Evolutionary conservation across 2,329 filamentous ascomycete species (phyloP).

Genomic region (Zymoseptoria pseudotritici): DNA sequence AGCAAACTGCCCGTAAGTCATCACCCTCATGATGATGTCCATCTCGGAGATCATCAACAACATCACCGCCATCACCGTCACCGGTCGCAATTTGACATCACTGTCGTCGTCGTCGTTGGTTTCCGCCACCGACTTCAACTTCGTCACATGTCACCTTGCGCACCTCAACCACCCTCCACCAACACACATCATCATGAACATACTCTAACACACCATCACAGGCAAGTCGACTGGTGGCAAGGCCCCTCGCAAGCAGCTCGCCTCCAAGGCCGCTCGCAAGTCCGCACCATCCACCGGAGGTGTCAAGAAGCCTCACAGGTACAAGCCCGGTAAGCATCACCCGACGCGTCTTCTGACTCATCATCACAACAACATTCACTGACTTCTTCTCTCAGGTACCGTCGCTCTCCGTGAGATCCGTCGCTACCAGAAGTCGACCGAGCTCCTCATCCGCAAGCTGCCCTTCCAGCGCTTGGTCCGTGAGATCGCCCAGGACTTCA

Average conservation of each 20-base stretch:
- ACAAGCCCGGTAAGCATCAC: conserved; percentile 41
- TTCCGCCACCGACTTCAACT: conserved; percentile 15
- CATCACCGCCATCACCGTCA: conserved; percentile 19
- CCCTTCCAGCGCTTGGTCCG: conserved; percentile 74
- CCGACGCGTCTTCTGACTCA: conserved; percentile 3
- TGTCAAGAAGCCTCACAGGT: conserved; percentile 51
- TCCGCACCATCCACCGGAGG: conserved; percentile 86
- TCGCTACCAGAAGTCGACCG: conserved; percentile 80
- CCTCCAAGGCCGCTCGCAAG: conserved; percentile 98
- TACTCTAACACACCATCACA: conserved; percentile 35
- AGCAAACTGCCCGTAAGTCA: conserved; percentile 50
- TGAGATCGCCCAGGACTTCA: conserved; percentile 61
- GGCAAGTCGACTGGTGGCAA: conserved; percentile 71
- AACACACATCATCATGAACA: conserved; percentile 11
- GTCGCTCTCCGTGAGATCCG: conserved; percentile 86
- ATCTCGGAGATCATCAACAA: conserved; percentile 5
- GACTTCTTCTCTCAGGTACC: conserved; percentile 51
- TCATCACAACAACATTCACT: conserved; percentile 14
- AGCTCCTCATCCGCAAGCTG: conserved; percentile 73
- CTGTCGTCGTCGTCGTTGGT: conserved; percentile 13
- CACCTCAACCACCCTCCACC: conserved; percentile 14
- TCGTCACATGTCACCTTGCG: conserved; percentile 10
- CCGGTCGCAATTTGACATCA: conserved; percentile 19
- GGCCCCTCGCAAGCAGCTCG: conserved; percentile 86
- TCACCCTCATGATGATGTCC: conserved; percentile 6